Conservation (phyloP, 768 basidiomycete species). For the Lentinula lateritia region DNA sequence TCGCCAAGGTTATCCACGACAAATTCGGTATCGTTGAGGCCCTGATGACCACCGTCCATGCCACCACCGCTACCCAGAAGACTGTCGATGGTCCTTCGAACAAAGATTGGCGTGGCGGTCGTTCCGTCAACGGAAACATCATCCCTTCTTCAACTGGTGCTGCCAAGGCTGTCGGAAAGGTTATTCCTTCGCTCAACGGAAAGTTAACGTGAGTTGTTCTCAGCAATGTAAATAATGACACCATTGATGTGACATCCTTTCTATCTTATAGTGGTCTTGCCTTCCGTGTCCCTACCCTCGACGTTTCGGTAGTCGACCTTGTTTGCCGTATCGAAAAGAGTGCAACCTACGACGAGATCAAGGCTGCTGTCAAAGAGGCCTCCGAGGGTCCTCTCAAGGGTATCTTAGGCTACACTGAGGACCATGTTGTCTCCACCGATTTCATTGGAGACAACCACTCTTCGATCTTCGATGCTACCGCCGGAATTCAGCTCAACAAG, state of each 20-base stretch:
- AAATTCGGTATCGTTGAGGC: slow-evolving; percentile 95
- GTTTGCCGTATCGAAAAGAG: slow-evolving; percentile 86
- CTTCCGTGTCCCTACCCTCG: slow-evolving; percentile 95
- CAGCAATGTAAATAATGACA: not conserved
- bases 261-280: slow-evolving; percentile 66
- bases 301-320: slow-evolving; percentile 98
- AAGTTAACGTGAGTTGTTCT: slow-evolving; percentile 78
- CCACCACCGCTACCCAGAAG: slow-evolving; percentile 94
- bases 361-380: slow-evolving; percentile 75
- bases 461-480: slow-evolving; percentile 90
- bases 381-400: slow-evolving; percentile 65
- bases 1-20: slow-evolving; percentile 98
- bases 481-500: slow-evolving; percentile 87
- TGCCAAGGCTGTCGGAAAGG: slow-evolving; percentile 98
- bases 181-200: slow-evolving; percentile 94
- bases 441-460: slow-evolving; percentile 77
- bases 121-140: slow-evolving; percentile 96
- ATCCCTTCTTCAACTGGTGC: slow-evolving; percentile 99
- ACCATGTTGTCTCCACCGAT: slow-evolving; percentile 89
- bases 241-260: slow-evolving; percentile 4
- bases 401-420: slow-evolving; percentile 88
- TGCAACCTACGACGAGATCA: slow-evolving; percentile 89
- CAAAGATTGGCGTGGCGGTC: slow-evolving; percentile 98
- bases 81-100: slow-evolving; percentile 90
- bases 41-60: slow-evolving; percentile 98